Evolutionary conservation across 2,329 filamentous ascomycete species (phyloP).

Genomic region (Colletotrichum lini): DNA sequence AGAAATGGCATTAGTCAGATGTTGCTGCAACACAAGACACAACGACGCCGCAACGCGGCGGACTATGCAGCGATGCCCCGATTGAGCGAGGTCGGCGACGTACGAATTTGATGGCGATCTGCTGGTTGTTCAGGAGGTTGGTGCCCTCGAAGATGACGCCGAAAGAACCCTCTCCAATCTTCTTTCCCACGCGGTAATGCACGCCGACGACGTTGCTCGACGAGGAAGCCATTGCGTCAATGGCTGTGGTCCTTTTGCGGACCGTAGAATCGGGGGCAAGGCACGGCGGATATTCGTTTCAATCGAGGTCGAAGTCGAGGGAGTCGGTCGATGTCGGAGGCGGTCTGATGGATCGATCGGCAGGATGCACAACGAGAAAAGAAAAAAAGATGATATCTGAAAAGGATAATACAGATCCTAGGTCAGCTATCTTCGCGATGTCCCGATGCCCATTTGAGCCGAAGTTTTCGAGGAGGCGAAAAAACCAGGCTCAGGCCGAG

Average conservation of each 20-base stretch:
- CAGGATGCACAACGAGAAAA: background rate
- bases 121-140: slow-evolving; percentile 98
- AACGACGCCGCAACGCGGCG: background rate
- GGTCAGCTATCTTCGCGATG: slow-evolving; percentile 38
- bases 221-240: slow-evolving; percentile 80
- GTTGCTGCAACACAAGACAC: background rate
- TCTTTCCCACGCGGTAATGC: slow-evolving; percentile 98
- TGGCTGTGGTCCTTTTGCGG: slow-evolving; percentile 45
- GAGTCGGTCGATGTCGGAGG: slow-evolving; percentile 19
- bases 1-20: slow-evolving; percentile 30
- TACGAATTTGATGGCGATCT: slow-evolving; percentile 99
- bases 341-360: slow-evolving; percentile 12
- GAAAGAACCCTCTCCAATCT: slow-evolving; percentile 98
- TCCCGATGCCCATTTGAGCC: slow-evolving; percentile 41
- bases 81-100: slow-evolving; percentile 55
- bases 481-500: slow-evolving; percentile 32
- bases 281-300: slow-evolving; percentile 22
- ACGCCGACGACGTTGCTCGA: slow-evolving; percentile 98
- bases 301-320: slow-evolving; percentile 29
- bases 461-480: slow-evolving; percentile 32
- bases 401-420: slow-evolving; percentile 21
- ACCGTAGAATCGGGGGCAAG: slow-evolving; percentile 31
- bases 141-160: slow-evolving; percentile 99
- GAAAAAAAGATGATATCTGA: slow-evolving; percentile 35
- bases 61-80: slow-evolving; percentile 11